Evolutionary conservation across 1,284 basidiomycete genomes (phyloP).

Genomic region (Ceratobasidium papillatum): DNA sequence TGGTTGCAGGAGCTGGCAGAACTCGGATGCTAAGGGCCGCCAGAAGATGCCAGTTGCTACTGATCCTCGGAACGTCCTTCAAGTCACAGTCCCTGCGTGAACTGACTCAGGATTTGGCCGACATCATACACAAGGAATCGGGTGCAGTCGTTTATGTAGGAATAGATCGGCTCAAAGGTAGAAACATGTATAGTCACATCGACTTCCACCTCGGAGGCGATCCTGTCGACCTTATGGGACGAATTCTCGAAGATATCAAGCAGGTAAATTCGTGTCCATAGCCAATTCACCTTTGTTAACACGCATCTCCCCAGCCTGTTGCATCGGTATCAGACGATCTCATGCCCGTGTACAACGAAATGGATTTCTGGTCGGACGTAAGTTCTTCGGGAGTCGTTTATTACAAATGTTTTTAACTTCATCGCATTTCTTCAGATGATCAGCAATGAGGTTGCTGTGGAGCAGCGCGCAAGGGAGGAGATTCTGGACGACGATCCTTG

Average conservation of each 20-base stretch:
- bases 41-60: neutral
- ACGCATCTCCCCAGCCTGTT: neutral
- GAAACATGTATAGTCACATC: neutral
- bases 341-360: neutral
- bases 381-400: neutral
- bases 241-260: neutral
- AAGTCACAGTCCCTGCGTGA: neutral
- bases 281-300: neutral
- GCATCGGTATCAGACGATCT: neutral
- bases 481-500: neutral
- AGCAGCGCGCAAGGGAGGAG: neutral
- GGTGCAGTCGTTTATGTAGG: slow-evolving; percentile 18
- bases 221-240: neutral
- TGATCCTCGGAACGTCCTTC: neutral
- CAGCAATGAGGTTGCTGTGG: neutral
- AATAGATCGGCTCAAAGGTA: neutral
- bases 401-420: neutral
- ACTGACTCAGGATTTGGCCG: neutral
- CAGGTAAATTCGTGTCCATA: neutral
- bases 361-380: slow-evolving; percentile 34
- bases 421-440: neutral
- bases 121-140: neutral
- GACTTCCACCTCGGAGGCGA: slow-evolving; percentile 11
- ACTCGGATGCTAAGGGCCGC: neutral
- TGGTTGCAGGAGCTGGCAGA: neutral